Base-by-base conservation (phyloP, 495 filamentous ascomycete genomes). In the Annulohypoxylon moriforme region DNA sequence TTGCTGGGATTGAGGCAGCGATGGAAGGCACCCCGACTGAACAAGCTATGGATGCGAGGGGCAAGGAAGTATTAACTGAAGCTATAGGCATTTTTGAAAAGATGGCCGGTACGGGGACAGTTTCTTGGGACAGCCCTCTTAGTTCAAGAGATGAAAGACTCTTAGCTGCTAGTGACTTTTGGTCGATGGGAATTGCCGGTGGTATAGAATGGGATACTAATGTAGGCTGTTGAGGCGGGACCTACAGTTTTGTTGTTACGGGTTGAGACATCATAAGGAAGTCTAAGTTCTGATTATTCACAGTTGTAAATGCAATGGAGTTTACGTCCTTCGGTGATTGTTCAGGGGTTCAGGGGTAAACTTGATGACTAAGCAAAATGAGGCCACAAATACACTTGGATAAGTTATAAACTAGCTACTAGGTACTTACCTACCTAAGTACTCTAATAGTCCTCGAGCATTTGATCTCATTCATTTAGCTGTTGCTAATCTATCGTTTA, bases 1-100 rank as follows among this genome's bases (percentile, higher is more conserved):
- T 74, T 2, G 81, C 83, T 1, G 82, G 87, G 57, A 78, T 87
- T 1, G 75, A 86, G 58, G 81, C 74, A 0, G 50, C 50, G 4
- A 62, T 68, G 66, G 49, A 47, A n/a, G 58, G 58, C 14, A 27
- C 14, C 3, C 27, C 47, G 29, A 18, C 58, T 18, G 58, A 68
- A 29, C 47, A 33, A 20, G 66, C 58, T 13, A 62, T 68, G 66
- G 58, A 68, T 49, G 14, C 49, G 8, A 62, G 47, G 27, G 66
- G 58, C 8, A 56, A 34, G 18, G 58, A 62, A 29, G 14, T 16
- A 1, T 1, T 61, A 24, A 25, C 24, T 2, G 64, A 68, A 33
- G 57, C 34, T 46, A 61, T 42, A 31, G 24, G 20, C 4, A 60
- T 61, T 25, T 33, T 68, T 18, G 33, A 2, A 25, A 57, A 55